Conservation (phyloP, 805 yeast genomes). For the Kodamaea laetipori region DNA sequence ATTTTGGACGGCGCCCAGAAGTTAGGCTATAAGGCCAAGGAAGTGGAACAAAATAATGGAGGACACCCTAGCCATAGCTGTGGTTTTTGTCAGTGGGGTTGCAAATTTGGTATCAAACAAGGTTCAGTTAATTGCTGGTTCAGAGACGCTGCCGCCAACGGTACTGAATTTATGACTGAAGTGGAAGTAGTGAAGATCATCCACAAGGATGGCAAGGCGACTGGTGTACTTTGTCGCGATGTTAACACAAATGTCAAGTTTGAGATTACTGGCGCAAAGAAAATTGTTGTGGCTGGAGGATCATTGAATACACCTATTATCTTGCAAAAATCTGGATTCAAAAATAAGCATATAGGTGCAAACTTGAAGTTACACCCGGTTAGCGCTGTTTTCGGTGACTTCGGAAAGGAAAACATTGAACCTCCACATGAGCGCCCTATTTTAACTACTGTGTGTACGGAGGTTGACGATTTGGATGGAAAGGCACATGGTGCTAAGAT, state of each 20-base stretch:
- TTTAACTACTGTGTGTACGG: conserved; percentile 50
- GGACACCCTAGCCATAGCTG: conserved; percentile 45
- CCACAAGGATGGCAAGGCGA: conserved; percentile 45
- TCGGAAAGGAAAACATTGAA: conserved; percentile 33
- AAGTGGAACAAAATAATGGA: conserved; percentile 51
- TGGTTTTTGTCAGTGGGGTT: conserved; percentile 52
- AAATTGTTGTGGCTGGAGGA: conserved; percentile 49
- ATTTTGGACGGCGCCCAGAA: conserved; percentile 47
- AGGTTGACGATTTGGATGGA: conserved; percentile 53
- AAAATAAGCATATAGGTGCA: conserved; percentile 51
- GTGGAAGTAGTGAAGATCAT: conserved; percentile 42
- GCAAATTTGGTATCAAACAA: conserved; percentile 52
- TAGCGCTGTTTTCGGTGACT: conserved; percentile 42
- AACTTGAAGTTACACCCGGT: conserved; percentile 57
- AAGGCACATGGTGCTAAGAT: conserved; percentile 54
- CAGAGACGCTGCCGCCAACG: conserved; percentile 46
- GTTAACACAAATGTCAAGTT: conserved; percentile 31
- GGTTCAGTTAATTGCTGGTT: conserved; percentile 55
- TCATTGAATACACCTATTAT: conserved; percentile 53
- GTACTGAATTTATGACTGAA: conserved; percentile 49
- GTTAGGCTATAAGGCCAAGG: conserved; percentile 45
- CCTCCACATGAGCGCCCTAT: conserved; percentile 45
- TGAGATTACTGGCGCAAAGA: conserved; percentile 47
- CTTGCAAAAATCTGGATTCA: conserved; percentile 50
- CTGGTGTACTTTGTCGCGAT: conserved; percentile 45